Evolutionary conservation across 2,329 filamentous ascomycete species (phyloP).

Genomic region (Laburnicola sp.): DNA sequence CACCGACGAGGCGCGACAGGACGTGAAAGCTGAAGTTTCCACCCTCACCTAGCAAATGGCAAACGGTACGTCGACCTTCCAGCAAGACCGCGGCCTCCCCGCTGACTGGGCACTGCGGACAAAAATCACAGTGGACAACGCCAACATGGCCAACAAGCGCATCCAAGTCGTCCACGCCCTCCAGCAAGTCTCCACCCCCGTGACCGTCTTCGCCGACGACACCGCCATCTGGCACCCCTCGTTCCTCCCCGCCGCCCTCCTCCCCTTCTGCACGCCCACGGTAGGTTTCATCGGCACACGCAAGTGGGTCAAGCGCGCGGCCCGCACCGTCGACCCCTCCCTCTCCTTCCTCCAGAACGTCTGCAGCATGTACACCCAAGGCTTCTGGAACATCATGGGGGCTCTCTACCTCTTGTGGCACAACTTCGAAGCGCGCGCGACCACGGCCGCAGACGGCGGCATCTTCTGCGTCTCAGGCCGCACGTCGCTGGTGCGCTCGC

Average conservation of each 20-base stretch:
- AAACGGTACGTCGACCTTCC: constrained; percentile 13
- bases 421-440: constrained; percentile 39
- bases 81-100: constrained; percentile 8
- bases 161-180: constrained; percentile 19
- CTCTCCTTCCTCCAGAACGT: neutral
- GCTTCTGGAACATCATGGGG: constrained; percentile 30
- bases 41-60: neutral
- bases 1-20: constrained; percentile 1
- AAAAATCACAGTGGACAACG: constrained; percentile 11
- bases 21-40: constrained; percentile 6
- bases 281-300: constrained; percentile 30
- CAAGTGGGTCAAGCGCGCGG: constrained; percentile 27
- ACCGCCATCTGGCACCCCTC: constrained; percentile 22
- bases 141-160: constrained; percentile 25
- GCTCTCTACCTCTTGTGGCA: constrained; percentile 37
- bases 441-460: constrained; percentile 37
- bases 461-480: constrained; percentile 40
- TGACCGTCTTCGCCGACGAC: constrained; percentile 25
- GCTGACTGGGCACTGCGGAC: neutral
- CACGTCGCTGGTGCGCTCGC: constrained; percentile 27
- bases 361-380: constrained; percentile 14
- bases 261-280: constrained; percentile 20
- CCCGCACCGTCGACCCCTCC: neutral
- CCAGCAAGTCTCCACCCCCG: constrained; percentile 8
- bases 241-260: constrained; percentile 19